These are phyloP conservation scores for Erythrophleum ivorense DNA, from an alignment of 331 rosid genomes.

Conservation along the genomic window DNA sequence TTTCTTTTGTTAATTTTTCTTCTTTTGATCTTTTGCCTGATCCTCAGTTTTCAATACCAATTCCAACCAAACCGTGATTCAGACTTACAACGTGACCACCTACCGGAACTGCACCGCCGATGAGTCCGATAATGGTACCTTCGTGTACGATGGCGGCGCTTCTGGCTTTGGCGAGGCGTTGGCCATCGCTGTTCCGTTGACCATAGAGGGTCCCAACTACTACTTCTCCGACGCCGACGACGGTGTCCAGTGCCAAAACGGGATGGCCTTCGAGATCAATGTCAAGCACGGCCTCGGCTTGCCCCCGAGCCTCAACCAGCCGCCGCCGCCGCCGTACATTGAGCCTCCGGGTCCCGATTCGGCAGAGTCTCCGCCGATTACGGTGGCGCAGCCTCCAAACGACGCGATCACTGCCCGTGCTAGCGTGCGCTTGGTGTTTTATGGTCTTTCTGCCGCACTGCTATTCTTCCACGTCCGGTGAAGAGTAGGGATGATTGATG, in stretches of 20 bases:
- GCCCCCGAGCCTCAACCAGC: conserved; percentile 81
- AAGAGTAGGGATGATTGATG: background rate
- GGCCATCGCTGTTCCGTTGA: conserved; percentile 68
- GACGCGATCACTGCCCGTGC: conserved; percentile 33
- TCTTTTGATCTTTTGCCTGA: background rate
- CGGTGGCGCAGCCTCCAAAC: conserved; percentile 32
- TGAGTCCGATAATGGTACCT: conserved; percentile 60
- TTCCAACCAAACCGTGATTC: conserved; percentile 80
- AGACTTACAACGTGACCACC: conserved; percentile 67
- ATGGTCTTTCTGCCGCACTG: conserved; percentile 26
- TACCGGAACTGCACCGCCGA: conserved; percentile 64
- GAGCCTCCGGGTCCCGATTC: conserved; percentile 63
- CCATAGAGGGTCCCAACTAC: conserved; percentile 61
- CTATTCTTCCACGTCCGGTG: conserved; percentile 6
- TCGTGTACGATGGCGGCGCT: conserved; percentile 54
- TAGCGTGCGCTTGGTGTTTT: conserved; percentile 38
- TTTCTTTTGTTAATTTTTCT: background rate
- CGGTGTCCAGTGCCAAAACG: conserved; percentile 68
- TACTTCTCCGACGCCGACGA: conserved; percentile 72
- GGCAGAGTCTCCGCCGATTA: conserved; percentile 52
- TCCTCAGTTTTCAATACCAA: conserved; percentile 71
- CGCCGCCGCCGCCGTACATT: conserved; percentile 87
- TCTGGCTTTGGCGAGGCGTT: conserved; percentile 42
- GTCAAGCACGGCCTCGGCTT: conserved; percentile 75
- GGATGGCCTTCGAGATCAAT: conserved; percentile 72